Percentiles rank a stretch among this genome's conserved stretches.
These are phyloP conservation scores for Fusarium napiforme DNA, from an alignment of 2,329 filamentous ascomycete genomes.

Conservation along the genomic window DNA sequence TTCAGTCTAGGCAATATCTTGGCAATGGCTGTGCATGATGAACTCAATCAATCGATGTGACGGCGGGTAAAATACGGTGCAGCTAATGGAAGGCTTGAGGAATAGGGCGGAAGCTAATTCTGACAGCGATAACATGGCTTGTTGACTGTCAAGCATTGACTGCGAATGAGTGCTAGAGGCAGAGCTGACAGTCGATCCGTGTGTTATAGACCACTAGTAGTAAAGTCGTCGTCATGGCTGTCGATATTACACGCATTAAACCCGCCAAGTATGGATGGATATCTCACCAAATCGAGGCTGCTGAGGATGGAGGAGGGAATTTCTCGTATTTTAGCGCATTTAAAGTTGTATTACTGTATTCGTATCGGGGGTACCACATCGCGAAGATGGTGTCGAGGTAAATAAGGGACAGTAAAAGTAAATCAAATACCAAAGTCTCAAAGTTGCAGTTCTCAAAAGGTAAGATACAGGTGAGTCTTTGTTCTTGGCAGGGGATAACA, in stretches of 20 bases:
- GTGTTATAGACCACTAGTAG: not conserved
- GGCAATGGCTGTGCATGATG: not conserved
- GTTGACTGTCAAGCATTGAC: not conserved
- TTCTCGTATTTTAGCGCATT: slow-evolving; percentile 20
- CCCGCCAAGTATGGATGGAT: not conserved
- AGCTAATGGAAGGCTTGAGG: not conserved
- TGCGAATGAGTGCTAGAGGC: not conserved
- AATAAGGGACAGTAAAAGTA: not conserved
- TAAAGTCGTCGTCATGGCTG: slow-evolving; percentile 17
- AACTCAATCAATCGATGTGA: not conserved
- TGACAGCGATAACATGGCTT: not conserved
- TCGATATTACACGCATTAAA: slow-evolving; percentile 13
- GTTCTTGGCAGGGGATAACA: slow-evolving; percentile 15
- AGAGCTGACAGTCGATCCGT: slow-evolving; percentile 1
- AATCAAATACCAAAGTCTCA: not conserved
- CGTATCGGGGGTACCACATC: not conserved
- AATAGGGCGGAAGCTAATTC: not conserved
- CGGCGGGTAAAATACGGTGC: not conserved
- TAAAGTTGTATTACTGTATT: slow-evolving; percentile 14
- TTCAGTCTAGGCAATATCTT: slow-evolving; percentile 7
- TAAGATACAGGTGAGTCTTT: not conserved
- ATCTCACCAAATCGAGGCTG: not conserved
- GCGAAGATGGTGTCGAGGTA: not conserved
- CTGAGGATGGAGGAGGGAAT: not conserved
- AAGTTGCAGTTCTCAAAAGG: not conserved